These are phyloP conservation scores for Arthroderma uncinatum DNA, from an alignment of 2,329 filamentous ascomycete genomes.

Conservation along the genomic window DNA sequence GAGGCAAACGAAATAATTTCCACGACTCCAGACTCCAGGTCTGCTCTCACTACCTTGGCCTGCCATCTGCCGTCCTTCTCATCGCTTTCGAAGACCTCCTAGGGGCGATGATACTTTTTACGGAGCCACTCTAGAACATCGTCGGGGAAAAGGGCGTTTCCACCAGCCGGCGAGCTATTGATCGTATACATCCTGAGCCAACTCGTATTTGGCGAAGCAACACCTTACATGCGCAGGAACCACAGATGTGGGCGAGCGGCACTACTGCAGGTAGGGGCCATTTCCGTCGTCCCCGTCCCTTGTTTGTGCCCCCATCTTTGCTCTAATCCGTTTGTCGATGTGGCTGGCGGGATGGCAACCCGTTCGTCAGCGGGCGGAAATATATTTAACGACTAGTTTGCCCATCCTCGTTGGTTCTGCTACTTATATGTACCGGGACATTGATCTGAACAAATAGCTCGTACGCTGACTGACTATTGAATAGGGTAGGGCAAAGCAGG, in stretches of 20 bases:
- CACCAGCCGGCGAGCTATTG: background rate
- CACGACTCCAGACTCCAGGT: background rate
- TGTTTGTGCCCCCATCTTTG: background rate
- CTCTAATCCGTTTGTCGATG: conserved; percentile 3
- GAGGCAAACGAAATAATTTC: too few species aligned
- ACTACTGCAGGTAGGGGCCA: conserved; percentile 12
- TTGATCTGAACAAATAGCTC: background rate
- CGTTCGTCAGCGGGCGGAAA: background rate
- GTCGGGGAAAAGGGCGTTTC: background rate
- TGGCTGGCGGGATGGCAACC: background rate
- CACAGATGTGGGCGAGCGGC: conserved; percentile 6
- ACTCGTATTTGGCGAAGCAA: background rate
- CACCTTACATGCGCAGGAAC: conserved; percentile 8
- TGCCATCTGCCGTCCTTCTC: background rate
- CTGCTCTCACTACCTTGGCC: background rate
- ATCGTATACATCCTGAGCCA: background rate
- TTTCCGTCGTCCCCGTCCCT: conserved; percentile 11
- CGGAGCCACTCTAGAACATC: background rate
- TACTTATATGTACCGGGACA: background rate
- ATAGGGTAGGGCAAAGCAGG: background rate
- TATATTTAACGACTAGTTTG: background rate
- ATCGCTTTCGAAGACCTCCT: background rate
- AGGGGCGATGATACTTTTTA: background rate
- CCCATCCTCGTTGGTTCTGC: background rate
- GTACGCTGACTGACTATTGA: background rate